Conservation (phyloP, 2,329 filamentous ascomycete species). For the Penicillium sp. region DNA sequence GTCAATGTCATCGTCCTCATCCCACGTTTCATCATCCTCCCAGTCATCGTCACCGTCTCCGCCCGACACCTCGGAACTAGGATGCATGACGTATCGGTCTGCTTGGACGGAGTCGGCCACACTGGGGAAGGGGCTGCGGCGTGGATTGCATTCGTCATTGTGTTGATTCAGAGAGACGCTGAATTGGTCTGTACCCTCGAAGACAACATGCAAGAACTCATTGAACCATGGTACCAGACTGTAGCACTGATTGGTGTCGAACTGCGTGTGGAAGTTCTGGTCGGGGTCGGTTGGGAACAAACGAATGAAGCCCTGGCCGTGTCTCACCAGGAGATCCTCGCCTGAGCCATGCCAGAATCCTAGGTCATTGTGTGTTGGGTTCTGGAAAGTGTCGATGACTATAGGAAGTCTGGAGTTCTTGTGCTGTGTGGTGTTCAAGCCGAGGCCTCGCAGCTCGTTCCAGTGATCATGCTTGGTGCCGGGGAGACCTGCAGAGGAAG, state of each 20-base stretch:
- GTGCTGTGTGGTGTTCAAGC: neutral
- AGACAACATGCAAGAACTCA: conserved; percentile 66
- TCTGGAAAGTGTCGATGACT: conserved; percentile 64
- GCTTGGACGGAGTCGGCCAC: conserved; percentile 70
- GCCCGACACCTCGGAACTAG: neutral
- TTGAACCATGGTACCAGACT: conserved; percentile 58
- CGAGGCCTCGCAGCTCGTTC: conserved; percentile 15
- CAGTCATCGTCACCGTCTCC: neutral
- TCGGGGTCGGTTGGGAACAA: conserved; percentile 63
- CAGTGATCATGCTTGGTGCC: conserved; percentile 12
- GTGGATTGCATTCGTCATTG: conserved; percentile 61
- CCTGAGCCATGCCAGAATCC: conserved; percentile 68
- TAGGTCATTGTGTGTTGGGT: conserved; percentile 57
- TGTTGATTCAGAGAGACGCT: conserved; percentile 67
- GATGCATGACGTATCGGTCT: conserved; percentile 53
- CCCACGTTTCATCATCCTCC: neutral
- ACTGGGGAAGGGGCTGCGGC: conserved; percentile 62
- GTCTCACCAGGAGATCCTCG: conserved; percentile 58
- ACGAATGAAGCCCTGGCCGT: conserved; percentile 55
- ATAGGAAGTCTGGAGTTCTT: conserved; percentile 16
- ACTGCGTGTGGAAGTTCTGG: conserved; percentile 62
- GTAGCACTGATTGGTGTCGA: conserved; percentile 55
- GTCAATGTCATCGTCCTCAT: neutral
- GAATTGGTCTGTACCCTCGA: conserved; percentile 64
- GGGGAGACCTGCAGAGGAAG: conserved; percentile 4